Evolutionary conservation across 768 basidiomycete species (phyloP).

Genomic region (Suillus brevipes): DNA sequence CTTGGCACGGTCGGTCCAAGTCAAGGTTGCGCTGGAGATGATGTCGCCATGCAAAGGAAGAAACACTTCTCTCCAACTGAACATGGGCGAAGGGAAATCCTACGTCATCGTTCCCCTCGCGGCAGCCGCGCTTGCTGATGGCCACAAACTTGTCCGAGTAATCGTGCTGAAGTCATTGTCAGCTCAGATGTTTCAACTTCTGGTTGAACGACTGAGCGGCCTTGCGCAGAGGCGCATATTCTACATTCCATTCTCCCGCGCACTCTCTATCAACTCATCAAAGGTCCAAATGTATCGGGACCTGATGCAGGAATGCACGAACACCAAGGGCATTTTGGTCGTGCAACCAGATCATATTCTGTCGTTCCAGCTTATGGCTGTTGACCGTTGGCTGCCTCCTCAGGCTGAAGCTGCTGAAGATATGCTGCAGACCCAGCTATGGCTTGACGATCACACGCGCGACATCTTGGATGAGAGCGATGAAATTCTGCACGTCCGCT

Average conservation of each 20-base stretch:
- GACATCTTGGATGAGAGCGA: slow-evolving; percentile 50
- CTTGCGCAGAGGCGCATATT: slow-evolving; percentile 29
- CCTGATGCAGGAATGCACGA: slow-evolving; percentile 19
- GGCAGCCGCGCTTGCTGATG: slow-evolving; percentile 22
- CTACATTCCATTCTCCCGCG: slow-evolving; percentile 28
- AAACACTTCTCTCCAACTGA: slow-evolving; percentile 29
- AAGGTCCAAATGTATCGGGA: slow-evolving; percentile 24
- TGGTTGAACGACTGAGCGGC: slow-evolving; percentile 23
- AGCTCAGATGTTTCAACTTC: slow-evolving; percentile 29
- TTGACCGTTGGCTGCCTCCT: slow-evolving; percentile 33
- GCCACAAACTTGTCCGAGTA: slow-evolving; percentile 26
- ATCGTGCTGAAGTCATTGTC: slow-evolving; percentile 31
- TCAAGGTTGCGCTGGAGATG: slow-evolving; percentile 28
- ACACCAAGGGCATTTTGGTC: slow-evolving; percentile 25
- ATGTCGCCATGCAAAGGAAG: slow-evolving; percentile 19
- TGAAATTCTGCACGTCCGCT: slow-evolving; percentile 37
- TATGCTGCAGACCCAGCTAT: slow-evolving; percentile 16
- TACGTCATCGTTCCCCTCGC: slow-evolving; percentile 31
- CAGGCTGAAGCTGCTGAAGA: slow-evolving; percentile 10
- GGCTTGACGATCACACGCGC: slow-evolving; percentile 27
- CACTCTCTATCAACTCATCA: slow-evolving; percentile 14
- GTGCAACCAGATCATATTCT: slow-evolving; percentile 34
- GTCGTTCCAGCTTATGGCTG: slow-evolving; percentile 26
- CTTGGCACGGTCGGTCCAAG: slow-evolving; percentile 24
- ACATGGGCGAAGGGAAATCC: slow-evolving; percentile 37